Evolutionary conservation across 1,139 yeast species (phyloP), one percentile per base, ranked within the genome.

Genomic region (Debaryomyces sp.): DNA sequence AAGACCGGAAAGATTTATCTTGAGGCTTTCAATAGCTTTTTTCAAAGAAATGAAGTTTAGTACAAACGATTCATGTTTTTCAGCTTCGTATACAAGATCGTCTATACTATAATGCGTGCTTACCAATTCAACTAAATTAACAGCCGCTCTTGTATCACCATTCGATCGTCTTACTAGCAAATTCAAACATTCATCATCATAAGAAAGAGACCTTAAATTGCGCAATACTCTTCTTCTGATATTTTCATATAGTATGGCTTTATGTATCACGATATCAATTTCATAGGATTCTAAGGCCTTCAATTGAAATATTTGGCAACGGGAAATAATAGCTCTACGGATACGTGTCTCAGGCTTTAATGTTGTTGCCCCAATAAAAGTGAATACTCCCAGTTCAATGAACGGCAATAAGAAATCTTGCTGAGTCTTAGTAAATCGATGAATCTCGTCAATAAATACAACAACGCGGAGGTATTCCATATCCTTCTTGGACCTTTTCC

Each of bases 311-410:
- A 70, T 46, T 47, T 73, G 80, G 52, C 80, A 75, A 43, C 81
- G 54, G 0, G 79, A 74, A 18, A 70, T 49, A 5, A 76, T 67
- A 5, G 80, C 80, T 15, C 62, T 57, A 18, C 77, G 62, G 9
- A 76, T 59, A 35, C 78, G 56, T 26, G 57, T 52, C 5, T 54
- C 59, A 4, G 77, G 74, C 26, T 65, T 58, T 3, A 62, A 60
- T 0, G 78, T 72, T 5, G 81, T 75, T n/a, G 80, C 80, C 2
- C 80, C 80, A 18, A 76, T 67, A 47, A 76, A 73, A 5, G 68
- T 71, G 53, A 75, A 72, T 29, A 58, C 56, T 0, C 80, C 80
- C 9, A 64, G 59, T 51, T 76, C 81, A 2, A 76, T 57, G 43
- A 68, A 68, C 0, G 78, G 75, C 9, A 76, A 59, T 12, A 76